Base-by-base conservation (phyloP, 1,139 yeast genomes). In the Blastobotrys indianensis region DNA sequence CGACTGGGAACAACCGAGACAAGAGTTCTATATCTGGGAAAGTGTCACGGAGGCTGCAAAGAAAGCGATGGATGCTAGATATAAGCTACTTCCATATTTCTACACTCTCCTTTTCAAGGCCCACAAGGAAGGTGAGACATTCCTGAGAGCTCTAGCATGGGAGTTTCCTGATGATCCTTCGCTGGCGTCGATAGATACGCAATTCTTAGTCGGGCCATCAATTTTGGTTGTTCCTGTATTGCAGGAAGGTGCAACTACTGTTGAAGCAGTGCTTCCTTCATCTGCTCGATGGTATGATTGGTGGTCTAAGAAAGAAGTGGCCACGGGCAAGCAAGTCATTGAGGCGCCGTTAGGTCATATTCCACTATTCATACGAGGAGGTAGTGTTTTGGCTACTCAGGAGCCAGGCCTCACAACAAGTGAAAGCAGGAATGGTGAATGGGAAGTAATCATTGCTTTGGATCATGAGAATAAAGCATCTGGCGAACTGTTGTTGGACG, bases 281-380 rank as follows among this genome's bases (percentile, higher is more conserved):
- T 51, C 55, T n/a, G 64, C 60, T 23, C 56, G 60, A 5, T 66
- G 67, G 60, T 66, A 64, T 46, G 69, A 66, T 51, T 67, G 67
- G 67, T 66, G 66, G 55, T 62, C 66, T 9, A 55, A 57, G 25
- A 45, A 51, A 28, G 59, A 56, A 32, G 51, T 60, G 43, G 57
- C 59, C 43, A 48, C 54, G 7, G 55, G 52, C 12, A 62, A 63
- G 41, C 48, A 54, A 29, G 41, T 41, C 11, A 29, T 53, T 33
- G 46, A 47, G 4, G 57, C 57, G 2, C 57, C 57, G 12, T 40
- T 54, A 20, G 52, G 54, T 10, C 55, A 53, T 30, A 54, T 53
- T 23, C 56, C 57, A 2, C 42, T 54, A 2, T 54, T 42, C 34
- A 39, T 54, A 13, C 45, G 54, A 16, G 55, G 55, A 9, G 57